Evolutionary conservation across 768 basidiomycete species (phyloP).

Genomic region (Dacryopinax spathularia): DNA sequence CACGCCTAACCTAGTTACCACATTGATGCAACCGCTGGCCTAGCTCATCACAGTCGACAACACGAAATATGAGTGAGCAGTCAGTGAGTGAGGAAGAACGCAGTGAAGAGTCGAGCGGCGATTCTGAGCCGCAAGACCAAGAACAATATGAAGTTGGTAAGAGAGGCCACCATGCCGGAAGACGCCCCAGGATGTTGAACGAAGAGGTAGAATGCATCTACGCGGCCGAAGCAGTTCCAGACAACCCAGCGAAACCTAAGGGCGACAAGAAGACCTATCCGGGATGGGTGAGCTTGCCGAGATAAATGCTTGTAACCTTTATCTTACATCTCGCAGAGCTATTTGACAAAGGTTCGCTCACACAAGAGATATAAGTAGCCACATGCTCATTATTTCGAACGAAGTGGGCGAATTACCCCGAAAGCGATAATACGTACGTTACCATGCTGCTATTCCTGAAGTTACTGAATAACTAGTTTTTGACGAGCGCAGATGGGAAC

Average conservation of each 20-base stretch:
- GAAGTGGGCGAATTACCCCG: not conserved
- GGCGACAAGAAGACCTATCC: not conserved
- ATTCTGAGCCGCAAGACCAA: too few species aligned
- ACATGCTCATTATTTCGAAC: not conserved
- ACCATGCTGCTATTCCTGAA: not conserved
- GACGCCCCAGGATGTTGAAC: too few species aligned
- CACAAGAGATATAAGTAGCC: too few species aligned
- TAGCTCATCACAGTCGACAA: too few species aligned
- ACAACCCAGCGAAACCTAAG: not conserved
- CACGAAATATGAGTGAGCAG: too few species aligned
- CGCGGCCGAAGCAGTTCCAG: not conserved
- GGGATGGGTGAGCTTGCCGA: not conserved
- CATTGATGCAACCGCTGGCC: too few species aligned
- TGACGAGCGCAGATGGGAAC: not conserved
- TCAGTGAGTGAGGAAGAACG: too few species aligned
- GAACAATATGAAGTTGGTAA: too few species aligned
- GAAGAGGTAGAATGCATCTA: not conserved
- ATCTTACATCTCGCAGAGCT: not conserved
- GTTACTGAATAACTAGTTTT: not conserved
- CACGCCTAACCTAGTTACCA: too few species aligned
- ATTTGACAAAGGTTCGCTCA: not conserved
- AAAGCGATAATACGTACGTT: not conserved
- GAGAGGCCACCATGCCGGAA: too few species aligned
- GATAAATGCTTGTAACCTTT: not conserved
- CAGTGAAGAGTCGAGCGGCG: too few species aligned